Evolutionary conservation across 1,284 basidiomycete species (phyloP), one percentile per base, ranked within the genome.

Genomic region (Ceratobasidium sp.): DNA sequence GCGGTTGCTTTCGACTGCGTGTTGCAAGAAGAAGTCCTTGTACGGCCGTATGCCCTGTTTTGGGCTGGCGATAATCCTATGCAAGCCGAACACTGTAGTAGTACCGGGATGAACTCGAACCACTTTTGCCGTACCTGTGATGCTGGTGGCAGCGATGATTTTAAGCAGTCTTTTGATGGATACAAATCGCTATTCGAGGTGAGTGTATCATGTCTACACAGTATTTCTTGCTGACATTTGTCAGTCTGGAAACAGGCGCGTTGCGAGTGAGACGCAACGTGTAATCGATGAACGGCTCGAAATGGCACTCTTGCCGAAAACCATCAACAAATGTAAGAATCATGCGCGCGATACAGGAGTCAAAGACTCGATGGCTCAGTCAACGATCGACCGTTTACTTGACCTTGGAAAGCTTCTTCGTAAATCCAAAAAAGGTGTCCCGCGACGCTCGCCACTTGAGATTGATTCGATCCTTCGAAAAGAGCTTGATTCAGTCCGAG

Each of bases 1-100:
- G 46, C 82, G 12, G 51, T 78, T 7, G 80, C 83, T 0, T 85
- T 82, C 81, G 84, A 85, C 42, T 82, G 78, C 18, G 79, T 78
- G 44, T 49, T 70, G 0, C 0, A 81, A 2, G 69, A 83, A 60
- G 79, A 84, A n/a, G 79, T 85, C 1, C 12, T 23, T 53, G 49
- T 51, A 13, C 15, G 73, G 12, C 33, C 44, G 10, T 76, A n/a
- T n/a, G n/a, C 40, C 15, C 60, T 66, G 5, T 66, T 76, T 55
- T 76, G 39, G 20, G 18, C 68, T 18, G 79, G 60, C 26, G 78
- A 80, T 42, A 79, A 80, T 28, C 79, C 78, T 13, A 77, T 79
- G 79, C 79, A 80, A 23, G 40, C 78, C 12, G 55, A 77, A 12
- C 23, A 70, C 7, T 79, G 78, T 58, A 61, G 78, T 58, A 61